Conservation (phyloP, 2,329 filamentous ascomycete species). For the Blastomyces emzantsi region DNA sequence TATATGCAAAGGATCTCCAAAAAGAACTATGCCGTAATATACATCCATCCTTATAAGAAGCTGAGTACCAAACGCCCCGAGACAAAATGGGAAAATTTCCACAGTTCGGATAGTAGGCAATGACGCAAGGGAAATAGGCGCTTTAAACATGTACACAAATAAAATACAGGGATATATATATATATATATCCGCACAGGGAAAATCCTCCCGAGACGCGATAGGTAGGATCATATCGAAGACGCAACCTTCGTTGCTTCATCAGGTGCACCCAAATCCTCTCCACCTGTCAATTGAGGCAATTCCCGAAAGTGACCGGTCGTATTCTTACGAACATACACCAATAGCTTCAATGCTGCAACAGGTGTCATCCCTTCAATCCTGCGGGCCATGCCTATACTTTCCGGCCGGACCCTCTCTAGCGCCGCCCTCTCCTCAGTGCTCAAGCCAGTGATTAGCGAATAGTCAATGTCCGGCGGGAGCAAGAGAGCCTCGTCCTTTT, state of each 20-base stretch:
- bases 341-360: slow-evolving; percentile 37
- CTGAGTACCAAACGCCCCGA: neutral
- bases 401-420: slow-evolving; percentile 66
- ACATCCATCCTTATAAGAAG: neutral
- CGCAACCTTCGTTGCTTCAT: neutral
- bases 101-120: neutral
- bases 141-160: neutral
- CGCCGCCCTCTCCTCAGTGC: slow-evolving; percentile 65
- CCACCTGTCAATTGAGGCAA: neutral
- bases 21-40: neutral
- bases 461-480: slow-evolving; percentile 74
- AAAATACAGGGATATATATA: neutral
- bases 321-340: slow-evolving; percentile 32
- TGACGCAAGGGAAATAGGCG: neutral
- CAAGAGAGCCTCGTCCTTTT: slow-evolving; percentile 64
- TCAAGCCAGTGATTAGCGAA: slow-evolving; percentile 60
- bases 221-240: neutral
- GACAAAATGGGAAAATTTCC: neutral
- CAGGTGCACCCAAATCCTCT: neutral
- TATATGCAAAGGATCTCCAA: neutral
- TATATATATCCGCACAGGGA: neutral
- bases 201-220: neutral
- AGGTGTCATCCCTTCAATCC: slow-evolving; percentile 65
- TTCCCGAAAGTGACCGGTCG: neutral
- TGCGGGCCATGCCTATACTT: slow-evolving; percentile 76